phyloP scores from a whole-genome alignment of 2,329 filamentous ascomycete genomes.

The Ophiocordyceps australis region DNA sequence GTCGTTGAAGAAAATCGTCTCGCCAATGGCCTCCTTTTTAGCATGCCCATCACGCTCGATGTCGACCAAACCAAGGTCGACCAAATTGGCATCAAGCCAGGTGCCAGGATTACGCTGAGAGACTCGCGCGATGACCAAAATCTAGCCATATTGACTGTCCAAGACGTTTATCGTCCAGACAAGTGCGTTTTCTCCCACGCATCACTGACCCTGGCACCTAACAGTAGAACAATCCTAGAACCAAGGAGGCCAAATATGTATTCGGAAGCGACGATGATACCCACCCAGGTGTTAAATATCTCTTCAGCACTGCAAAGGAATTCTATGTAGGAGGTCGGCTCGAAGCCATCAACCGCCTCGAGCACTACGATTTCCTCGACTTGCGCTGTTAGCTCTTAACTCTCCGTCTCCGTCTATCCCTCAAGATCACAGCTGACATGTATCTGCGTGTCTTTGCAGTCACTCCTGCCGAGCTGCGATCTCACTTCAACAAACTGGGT shows the following conservation, averaged over 20 bases:
- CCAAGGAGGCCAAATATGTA: slow-evolving; percentile 80
- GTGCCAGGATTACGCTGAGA: slow-evolving; percentile 69
- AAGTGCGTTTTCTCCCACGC: too few species aligned
- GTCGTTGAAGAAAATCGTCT: slow-evolving; percentile 83
- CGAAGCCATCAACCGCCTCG: slow-evolving; percentile 82
- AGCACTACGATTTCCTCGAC: slow-evolving; percentile 98
- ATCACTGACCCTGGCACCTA: too few species aligned
- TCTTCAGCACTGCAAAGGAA: slow-evolving; percentile 63
- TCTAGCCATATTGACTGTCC: slow-evolving; percentile 85
- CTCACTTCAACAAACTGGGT: slow-evolving; percentile 98
- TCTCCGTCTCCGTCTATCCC: too few species aligned
- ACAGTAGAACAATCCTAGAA: too few species aligned
- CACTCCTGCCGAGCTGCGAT: slow-evolving; percentile 82
- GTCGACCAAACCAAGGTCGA: slow-evolving; percentile 59
- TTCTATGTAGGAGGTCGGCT: slow-evolving; percentile 94
- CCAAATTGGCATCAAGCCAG: slow-evolving; percentile 56
- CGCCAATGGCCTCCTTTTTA: slow-evolving; percentile 76
- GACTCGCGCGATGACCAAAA: slow-evolving; percentile 95
- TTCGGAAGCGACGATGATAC: slow-evolving; percentile 82
- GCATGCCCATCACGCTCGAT: slow-evolving; percentile 93
- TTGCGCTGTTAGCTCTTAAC: slow-evolving; percentile 83
- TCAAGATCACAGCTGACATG: slow-evolving; percentile 2
- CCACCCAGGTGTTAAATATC: slow-evolving; percentile 84
- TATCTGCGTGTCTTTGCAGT: slow-evolving; percentile 26
- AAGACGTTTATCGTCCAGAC: slow-evolving; percentile 89